Evolutionary conservation across 495 filamentous ascomycete genomes (phyloP), one percentile per base, ranked within the genome.

Genomic region (Cenococcum geophilum): DNA sequence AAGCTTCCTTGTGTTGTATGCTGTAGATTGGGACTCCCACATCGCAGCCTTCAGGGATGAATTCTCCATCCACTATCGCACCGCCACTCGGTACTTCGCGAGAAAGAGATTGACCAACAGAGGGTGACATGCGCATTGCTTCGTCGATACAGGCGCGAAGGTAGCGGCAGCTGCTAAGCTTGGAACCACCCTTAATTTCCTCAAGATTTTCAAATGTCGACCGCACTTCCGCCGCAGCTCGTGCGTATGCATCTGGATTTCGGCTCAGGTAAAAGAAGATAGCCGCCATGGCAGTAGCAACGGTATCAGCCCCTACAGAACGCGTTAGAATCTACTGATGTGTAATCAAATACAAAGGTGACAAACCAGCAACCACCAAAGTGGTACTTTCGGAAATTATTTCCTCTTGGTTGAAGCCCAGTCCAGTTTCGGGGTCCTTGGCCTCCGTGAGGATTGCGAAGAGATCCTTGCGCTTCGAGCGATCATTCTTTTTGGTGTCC

Each of bases 201-300:
- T 68, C 61, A 16, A 58, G 18, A 1, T 34, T 55, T 0, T 32
- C 9, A 59, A 78, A 78, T 0, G 61, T 65, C 8, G 53, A 58
- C 18, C 68, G 65, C n/a, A 77, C 67, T 55, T 78, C 76, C 12
- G 48, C 4, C 1, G 64, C 56, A 6, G 72, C 57, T 6, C 55
- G 63, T 10, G 35, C 22, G 52, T 71, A 72, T n/a, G 42, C 53
- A 18, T 49, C 32, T 14, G 74, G 71, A 5, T 69, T 58, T 0
- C 62, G 69, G 0, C 59, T 54, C 1, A 77, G 66, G 59, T 77
- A 77, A 70, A 73, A 76, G 51, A 75, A 67, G 11, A 62, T 55
- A 1, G 71, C 67, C 21, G 60, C 27, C 22, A 75, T 52, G 34
- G 65, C 56, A 6, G 63, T 71, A 11, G 74, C 59, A 16, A 65